Evolutionary conservation across 371 early-diverging fungal genomes (phyloP), one percentile per base, ranked within the genome.

Genomic region (Mucor circinelloides): DNA sequence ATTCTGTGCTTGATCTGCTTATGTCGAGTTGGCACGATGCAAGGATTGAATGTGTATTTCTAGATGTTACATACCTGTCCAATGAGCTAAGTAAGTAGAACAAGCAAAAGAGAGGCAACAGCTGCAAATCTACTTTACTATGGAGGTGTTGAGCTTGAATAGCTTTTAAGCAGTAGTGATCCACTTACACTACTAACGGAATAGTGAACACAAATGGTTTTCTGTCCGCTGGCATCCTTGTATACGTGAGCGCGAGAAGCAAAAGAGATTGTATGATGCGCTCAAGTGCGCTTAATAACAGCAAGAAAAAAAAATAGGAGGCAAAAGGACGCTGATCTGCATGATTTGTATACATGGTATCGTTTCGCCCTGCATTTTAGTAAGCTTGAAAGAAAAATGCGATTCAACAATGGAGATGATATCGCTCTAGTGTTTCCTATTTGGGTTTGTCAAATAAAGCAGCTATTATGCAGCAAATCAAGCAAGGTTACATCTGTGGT

Each of bases 1-100:
- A 76, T 19, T 76, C 75, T 27, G 67, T 72, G 58, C 73, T 78
- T 30, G 73, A 72, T 30, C 78, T 70, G 13, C 19, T 52, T 52
- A 69, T 34, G 58, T 71, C n/a, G 67, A 73, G n/a, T 40, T 58
- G 64, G 6, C 68, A 72, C 44, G 68, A 7, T 40, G 9, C 40
- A 17, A 17, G 5, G 40, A 40, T 40, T 25, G 1, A 65, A 27
- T 54, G 8, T 54, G 60, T 58, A 64, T 31, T 65, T 17, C 5
- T 25, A 25, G 12, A 27, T 27, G 21, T 40, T 17, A 48, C 59
- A 30, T 31, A 60, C 66, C 65, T 64, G 31, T 69, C 57, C 42
- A 69, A 60, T 13, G 59, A 64, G 42, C 59, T 52, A 12, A 69
- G 54, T 17, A 69, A 31, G 54, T 59, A 60, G 42, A 64, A 64